phyloP scores from a whole-genome alignment of 1,139 yeast genomes.

The Sugiyamaella grinbergsii region DNA sequence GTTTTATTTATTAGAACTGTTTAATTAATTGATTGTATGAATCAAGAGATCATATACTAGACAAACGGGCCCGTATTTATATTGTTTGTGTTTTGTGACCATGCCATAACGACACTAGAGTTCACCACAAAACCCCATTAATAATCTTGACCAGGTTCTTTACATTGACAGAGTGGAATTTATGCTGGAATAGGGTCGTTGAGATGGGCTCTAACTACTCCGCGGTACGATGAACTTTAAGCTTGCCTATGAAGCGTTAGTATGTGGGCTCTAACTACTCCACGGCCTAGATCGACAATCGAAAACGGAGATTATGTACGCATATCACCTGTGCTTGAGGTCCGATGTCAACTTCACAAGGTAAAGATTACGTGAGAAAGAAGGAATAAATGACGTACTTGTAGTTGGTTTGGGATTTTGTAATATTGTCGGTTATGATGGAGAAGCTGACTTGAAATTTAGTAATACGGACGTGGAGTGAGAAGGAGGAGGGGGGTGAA shows the following conservation, averaged over 20 bases:
- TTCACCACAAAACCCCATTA: background rate
- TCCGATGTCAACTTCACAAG: background rate
- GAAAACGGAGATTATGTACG: background rate
- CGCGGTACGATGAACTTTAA: too few relatives aligned
- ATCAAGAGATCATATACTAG: background rate
- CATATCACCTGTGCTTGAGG: background rate
- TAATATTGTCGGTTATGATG: background rate
- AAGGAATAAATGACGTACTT: background rate
- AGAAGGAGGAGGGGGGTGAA: too few relatives aligned
- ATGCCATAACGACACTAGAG: too few relatives aligned
- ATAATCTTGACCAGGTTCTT: background rate
- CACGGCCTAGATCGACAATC: conserved; percentile 3
- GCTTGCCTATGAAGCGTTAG: too few relatives aligned
- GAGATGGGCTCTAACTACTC: background rate
- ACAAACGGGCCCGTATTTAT: background rate
- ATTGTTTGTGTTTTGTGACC: too few relatives aligned
- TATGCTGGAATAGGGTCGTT: background rate
- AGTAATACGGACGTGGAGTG: background rate
- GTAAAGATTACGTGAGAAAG: background rate
- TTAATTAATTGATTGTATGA: background rate
- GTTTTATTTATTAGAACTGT: background rate
- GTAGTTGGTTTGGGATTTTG: background rate
- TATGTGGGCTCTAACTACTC: conserved; percentile 2
- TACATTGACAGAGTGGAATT: background rate
- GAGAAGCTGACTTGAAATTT: background rate